These are phyloP conservation scores for Aspergillus nanangensis DNA, from an alignment of 495 filamentous ascomycete genomes.

Conservation along the genomic window DNA sequence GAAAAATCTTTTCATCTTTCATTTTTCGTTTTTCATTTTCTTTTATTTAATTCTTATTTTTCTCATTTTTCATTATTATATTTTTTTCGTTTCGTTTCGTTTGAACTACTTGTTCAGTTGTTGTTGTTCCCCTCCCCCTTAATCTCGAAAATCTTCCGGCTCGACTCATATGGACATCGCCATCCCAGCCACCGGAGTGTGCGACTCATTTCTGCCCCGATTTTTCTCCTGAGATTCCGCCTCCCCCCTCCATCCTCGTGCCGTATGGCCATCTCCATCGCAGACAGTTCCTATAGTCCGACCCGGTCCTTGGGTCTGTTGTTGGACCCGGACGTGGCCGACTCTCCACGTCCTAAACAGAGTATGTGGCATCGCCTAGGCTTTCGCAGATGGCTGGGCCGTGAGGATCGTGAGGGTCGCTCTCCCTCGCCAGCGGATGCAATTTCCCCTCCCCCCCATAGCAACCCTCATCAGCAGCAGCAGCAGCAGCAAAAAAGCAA, in stretches of 20 bases:
- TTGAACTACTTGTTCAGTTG: background rate
- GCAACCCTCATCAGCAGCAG: background rate
- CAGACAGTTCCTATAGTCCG: conserved; percentile 37
- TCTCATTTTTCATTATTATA: conserved; percentile 1
- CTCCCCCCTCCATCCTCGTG: conserved; percentile 15
- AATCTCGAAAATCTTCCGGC: conserved; percentile 5
- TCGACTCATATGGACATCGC: conserved; percentile 38
- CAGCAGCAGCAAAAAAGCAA: conserved; percentile 9
- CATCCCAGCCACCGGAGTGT: conserved; percentile 28
- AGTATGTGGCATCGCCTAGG: conserved; percentile 49
- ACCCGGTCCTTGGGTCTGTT: conserved; percentile 31
- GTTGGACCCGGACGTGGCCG: conserved; percentile 29
- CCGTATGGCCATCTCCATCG: conserved; percentile 44
- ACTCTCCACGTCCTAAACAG: conserved; percentile 34
- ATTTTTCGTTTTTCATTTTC: conserved; percentile 15
- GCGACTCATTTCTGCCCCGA: conserved; percentile 28
- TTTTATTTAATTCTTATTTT: conserved; percentile 4
- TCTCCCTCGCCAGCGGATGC: conserved; percentile 14
- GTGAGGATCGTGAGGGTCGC: conserved; percentile 38
- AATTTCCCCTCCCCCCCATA: conserved; percentile 1
- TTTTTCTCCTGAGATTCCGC: conserved; percentile 8
- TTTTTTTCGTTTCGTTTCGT: background rate
- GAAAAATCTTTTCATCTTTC: conserved; percentile 9
- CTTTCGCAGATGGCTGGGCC: conserved; percentile 43
- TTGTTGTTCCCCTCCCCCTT: background rate